phyloP scores from a whole-genome alignment of 2,329 filamentous ascomycete species.

The Ceratocystis cacaofunesta region DNA sequence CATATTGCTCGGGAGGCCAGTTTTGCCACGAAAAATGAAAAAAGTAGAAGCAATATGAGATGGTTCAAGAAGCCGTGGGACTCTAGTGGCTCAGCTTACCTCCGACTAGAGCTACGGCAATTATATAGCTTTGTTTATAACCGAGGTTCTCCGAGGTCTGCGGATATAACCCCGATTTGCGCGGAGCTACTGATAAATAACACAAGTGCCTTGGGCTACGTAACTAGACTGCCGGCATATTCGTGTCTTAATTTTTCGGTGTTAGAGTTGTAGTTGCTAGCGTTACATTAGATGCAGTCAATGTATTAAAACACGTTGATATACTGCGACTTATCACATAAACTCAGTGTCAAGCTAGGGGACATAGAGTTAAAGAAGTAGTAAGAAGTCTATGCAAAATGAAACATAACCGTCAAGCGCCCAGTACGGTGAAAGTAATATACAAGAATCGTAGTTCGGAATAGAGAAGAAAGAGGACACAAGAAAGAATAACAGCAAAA shows the following conservation, averaged over 20 bases:
- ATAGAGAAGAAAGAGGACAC: neutral
- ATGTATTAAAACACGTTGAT: neutral
- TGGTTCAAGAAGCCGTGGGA: neutral
- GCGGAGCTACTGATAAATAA: neutral
- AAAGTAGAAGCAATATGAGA: neutral
- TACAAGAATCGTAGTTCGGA: neutral
- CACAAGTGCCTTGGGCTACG: neutral
- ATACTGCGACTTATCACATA: neutral
- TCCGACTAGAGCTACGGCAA: neutral
- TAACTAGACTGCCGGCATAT: neutral
- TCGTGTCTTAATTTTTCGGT: neutral
- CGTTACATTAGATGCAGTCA: too few species aligned
- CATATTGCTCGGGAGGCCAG: neutral
- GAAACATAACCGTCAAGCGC: neutral
- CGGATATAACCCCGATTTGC: too few species aligned
- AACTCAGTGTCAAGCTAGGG: neutral
- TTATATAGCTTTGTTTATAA: neutral
- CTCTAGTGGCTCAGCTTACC: neutral
- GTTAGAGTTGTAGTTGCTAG: neutral
- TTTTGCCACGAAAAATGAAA: neutral
- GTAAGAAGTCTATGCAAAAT: neutral
- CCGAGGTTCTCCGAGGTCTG: neutral
- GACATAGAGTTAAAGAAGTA: neutral
- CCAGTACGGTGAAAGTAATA: neutral
- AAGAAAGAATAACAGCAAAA: neutral